Evolutionary conservation across 495 filamentous ascomycete species (phyloP).

Genomic region (Tuber melanosporum): DNA sequence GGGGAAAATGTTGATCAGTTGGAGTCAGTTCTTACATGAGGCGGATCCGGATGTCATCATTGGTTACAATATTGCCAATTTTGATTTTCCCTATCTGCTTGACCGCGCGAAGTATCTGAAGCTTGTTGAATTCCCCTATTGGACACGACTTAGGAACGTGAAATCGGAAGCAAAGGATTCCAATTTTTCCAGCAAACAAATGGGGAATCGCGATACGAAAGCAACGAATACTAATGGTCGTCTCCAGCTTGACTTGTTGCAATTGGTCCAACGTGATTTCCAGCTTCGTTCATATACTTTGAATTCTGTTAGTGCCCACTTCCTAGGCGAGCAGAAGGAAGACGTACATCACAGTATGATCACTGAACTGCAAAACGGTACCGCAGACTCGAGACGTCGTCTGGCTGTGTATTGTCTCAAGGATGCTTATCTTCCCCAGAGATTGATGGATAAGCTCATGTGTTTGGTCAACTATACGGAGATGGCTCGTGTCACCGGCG

Average conservation of each 20-base stretch:
- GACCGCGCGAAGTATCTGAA: slow-evolving; percentile 83
- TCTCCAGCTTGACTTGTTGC: slow-evolving; percentile 86
- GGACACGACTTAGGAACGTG: slow-evolving; percentile 64
- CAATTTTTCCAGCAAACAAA: slow-evolving; percentile 95
- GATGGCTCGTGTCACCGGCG: slow-evolving; percentile 98
- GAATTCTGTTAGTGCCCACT: slow-evolving; percentile 95
- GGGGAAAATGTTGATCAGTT: slow-evolving; percentile 75
- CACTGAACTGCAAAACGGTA: slow-evolving; percentile 93
- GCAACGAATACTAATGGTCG: slow-evolving; percentile 89
- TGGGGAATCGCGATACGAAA: slow-evolving; percentile 93
- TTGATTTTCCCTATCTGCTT: slow-evolving; percentile 95
- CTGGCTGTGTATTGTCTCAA: slow-evolving; percentile 96
- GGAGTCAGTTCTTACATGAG: slow-evolving; percentile 81
- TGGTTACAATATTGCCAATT: slow-evolving; percentile 98
- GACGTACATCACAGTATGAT: slow-evolving; percentile 99
- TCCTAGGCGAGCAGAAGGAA: slow-evolving; percentile 95
- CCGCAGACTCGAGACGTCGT: slow-evolving; percentile 79
- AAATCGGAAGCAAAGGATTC: slow-evolving; percentile 63
- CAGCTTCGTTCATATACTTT: slow-evolving; percentile 94
- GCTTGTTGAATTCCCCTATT: slow-evolving; percentile 67
- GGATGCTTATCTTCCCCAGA: slow-evolving; percentile 90
- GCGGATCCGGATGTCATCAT: slow-evolving; percentile 98
- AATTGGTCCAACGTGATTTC: slow-evolving; percentile 87
- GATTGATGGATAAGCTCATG: slow-evolving; percentile 94
- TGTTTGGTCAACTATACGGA: slow-evolving; percentile 97